Evolutionary conservation across 2,329 filamentous ascomycete species (phyloP), one percentile per base, ranked within the genome.

Genomic region (Fusarium miscanthi): DNA sequence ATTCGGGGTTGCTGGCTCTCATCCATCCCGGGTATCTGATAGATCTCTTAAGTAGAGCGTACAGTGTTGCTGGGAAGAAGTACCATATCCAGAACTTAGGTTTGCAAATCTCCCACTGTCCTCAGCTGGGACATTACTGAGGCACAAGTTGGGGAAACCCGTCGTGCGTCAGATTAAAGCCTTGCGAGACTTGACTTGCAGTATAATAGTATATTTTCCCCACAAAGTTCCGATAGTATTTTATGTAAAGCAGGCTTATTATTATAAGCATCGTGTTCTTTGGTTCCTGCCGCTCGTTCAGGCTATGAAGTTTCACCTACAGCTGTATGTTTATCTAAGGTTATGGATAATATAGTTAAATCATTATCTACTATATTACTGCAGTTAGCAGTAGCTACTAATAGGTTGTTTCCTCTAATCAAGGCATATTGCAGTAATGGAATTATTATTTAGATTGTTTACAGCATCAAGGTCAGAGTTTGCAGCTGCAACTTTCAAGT

Each of bases 51-150:
- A 84, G 63, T 1, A 84, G 45, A 4, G 76, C 70, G 61, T 82
- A 82, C 8, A 84, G 41, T 1, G 69, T 79, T 0, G 80, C 82
- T 0, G 83, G 82, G 41, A 84, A 84, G 77, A 84, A 84, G 23
- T 82, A 82, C 52, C 83, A 83, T 2, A 82, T 84, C 82, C 82
- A 84, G 43, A 84, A 84, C 4, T 81, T 77, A 5, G 79, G 73
- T 23, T 82, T 78, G 2, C 80, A 74, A 27, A 77, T 53, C 13
- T 70, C 51, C 61, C 80, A 82, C 19, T 60, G 69, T 1, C 80
- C 81, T 4, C 59, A 66, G 1, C 73, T 54, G 1, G 58, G 42
- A 2, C 81, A 81, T 6, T 64, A 53, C 48, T 79, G 78, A 1
- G 78, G 79, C 1, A 82, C 78, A 16, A 67, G 77, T 59, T 83